phyloP scores from a whole-genome alignment of 768 basidiomycete genomes.

The Exidia glandulosa region DNA sequence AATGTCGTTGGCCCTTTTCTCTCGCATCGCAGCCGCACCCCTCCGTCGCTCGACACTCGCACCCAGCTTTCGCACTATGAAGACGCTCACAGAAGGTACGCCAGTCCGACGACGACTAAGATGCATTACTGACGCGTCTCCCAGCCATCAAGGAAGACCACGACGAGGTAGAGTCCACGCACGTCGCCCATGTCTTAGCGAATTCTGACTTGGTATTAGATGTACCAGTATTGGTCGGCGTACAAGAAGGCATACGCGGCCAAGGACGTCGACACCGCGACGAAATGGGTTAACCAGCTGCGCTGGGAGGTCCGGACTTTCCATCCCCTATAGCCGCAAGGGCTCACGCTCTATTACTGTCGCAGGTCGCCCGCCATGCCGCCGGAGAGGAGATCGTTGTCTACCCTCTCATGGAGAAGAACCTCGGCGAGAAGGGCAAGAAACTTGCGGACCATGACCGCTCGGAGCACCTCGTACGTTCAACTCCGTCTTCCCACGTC shows the following conservation, averaged over 20 bases:
- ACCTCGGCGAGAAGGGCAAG: conserved; percentile 40
- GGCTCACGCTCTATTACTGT: too few relatives aligned
- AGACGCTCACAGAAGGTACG: too few relatives aligned
- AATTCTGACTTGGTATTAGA: conserved; percentile 24
- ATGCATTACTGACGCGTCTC: too few relatives aligned
- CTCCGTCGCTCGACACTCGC: too few relatives aligned
- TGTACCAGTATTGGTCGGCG: conserved; percentile 44
- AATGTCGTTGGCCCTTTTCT: too few relatives aligned
- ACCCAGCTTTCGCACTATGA: too few relatives aligned
- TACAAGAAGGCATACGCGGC: conserved; percentile 26
- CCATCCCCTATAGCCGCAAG: background rate
- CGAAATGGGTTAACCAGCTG: conserved; percentile 44
- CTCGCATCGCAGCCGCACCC: too few relatives aligned
- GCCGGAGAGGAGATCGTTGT: conserved; percentile 54
- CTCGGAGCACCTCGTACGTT: conserved; percentile 41
- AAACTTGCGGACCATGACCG: conserved; percentile 45
- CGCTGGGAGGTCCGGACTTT: conserved; percentile 47
- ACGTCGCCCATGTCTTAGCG: background rate
- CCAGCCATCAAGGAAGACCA: conserved; percentile 42
- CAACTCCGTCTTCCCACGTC: too few relatives aligned
- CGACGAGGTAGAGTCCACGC: conserved; percentile 25
- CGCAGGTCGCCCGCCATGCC: conserved; percentile 35
- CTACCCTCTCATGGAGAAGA: conserved; percentile 50
- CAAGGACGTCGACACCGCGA: conserved; percentile 36
- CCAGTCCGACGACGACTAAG: too few relatives aligned